Base-by-base conservation (phyloP, 768 basidiomycete species). In the Boletus subcaerulescens region DNA sequence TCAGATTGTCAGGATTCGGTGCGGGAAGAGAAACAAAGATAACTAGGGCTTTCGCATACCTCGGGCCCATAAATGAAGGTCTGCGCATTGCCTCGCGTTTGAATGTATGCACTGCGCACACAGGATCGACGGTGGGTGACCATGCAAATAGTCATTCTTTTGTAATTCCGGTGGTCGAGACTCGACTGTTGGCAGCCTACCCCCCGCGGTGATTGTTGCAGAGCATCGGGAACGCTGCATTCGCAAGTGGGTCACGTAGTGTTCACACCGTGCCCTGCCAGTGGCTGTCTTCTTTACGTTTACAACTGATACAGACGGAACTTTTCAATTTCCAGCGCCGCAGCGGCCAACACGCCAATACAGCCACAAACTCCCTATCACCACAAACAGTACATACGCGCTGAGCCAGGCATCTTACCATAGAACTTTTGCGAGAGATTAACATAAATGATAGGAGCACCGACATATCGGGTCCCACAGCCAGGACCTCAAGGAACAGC, bases 201-300 rank as follows among this genome's bases (percentile, higher is more conserved):
- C 33, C 33, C 33, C 33, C 36, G 40, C 15, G 9, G 5, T 26
- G 3, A 22, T 26, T 42, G 46, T 32, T 45, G 45, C 36, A 45
- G 32, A 31, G 18, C 22, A 18, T 24, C 29, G 44, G 47, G 31
- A 20, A 55, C 44, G 33, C 22, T 26, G 26, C 26, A 26, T 26
- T 8, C 26, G 7, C 24, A 42, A 11, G 58, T 60, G 59, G 48
- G 48, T 46, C 36, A 20, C 11, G 45, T 40, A 39, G 40, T n/a
- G 35, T n/a, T 40, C 13, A 12, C 17, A 26, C 42, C 2, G 24
- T 33, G 41, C 15, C 45, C 11, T n/a, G n/a, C n/a, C n/a, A n/a
- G n/a, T n/a, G 32, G 24, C 17, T 12, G 29, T 45, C 29, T 36
- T 20, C 4, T 39, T 59, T 59, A 60, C 48, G 59, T 55, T 26